A percentile compares a stretch with the other conserved stretches of the same genome.
These are phyloP conservation scores for Boletus rubroflammeus DNA, from an alignment of 768 basidiomycete genomes.

Conservation along the genomic window DNA sequence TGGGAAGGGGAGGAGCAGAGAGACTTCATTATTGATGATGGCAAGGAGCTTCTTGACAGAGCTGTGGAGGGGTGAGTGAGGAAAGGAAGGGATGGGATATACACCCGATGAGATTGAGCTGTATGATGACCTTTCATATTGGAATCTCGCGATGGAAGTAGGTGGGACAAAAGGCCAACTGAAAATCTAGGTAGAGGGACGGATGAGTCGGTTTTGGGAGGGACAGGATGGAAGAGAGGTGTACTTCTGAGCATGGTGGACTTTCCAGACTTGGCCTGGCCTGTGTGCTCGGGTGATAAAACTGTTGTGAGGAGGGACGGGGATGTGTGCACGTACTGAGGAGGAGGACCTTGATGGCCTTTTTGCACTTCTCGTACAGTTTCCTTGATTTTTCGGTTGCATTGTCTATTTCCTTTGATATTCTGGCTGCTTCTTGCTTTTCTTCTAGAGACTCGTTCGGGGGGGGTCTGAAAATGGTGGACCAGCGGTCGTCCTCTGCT, in stretches of 20 bases:
- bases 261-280: constrained; percentile 32
- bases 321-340: too few relatives aligned
- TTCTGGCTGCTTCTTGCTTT: constrained; percentile 21
- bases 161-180: constrained; percentile 59
- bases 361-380: constrained; percentile 22
- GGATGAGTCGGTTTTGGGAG: neutral
- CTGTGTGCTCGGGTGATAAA: constrained; percentile 6
- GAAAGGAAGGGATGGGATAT: neutral
- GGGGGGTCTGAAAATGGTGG: constrained; percentile 20
- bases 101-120: constrained; percentile 71
- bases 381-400: constrained; percentile 25
- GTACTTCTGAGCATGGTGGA: constrained; percentile 31
- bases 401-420: constrained; percentile 30
- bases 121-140: constrained; percentile 62
- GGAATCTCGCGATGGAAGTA: constrained; percentile 55
- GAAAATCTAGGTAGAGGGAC: constrained; percentile 48
- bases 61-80: constrained; percentile 29
- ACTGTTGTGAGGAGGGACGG: too few relatives aligned
- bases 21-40: constrained; percentile 41
- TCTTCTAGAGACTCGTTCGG: constrained; percentile 9
- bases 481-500: constrained; percentile 19
- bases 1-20: neutral
- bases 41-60: constrained; percentile 58
- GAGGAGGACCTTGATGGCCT: constrained; percentile 28
- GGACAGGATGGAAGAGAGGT: neutral